Evolutionary conservation across 2,329 filamentous ascomycete genomes (phyloP), one percentile per base, ranked within the genome.

Genomic region (Volutella citrinella): DNA sequence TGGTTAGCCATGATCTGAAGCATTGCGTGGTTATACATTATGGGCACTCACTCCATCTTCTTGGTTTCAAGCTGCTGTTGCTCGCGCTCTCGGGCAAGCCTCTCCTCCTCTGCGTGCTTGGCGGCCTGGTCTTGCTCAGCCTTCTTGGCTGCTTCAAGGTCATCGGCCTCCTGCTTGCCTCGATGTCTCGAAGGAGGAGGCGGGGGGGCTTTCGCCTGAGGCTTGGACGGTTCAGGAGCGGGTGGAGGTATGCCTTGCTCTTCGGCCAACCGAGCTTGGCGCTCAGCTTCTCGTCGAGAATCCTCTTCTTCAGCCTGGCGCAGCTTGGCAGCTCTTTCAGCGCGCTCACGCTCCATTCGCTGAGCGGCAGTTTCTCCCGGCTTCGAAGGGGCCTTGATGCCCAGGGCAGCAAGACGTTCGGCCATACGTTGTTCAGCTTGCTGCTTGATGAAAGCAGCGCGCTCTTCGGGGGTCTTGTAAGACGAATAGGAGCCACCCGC

Each of bases 341-440:
- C 81, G 57, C 80, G 82, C 63, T 98, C 93, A 18, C 93, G 85
- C 57, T 97, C 93, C 38, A 85, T 78, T 42, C 89, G 79, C 64
- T 98, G 90, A 36, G 84, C 78, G 20, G 89, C 69, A 19, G 81
- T 86, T 65, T 98, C 93, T 4, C 84, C 82, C 23, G 82, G 67
- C 56, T 94, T 94, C 13, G 73, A 72, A 6, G 87, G 84, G 19
- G 88, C 81, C 60, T 88, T 95, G 57, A 98, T 84, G 21, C 93
- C 93, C 42, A 97, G 77, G 28, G 91, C 91, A 40, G 93, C 93
- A 53, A 98, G 78, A 40, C 93, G 83, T 62, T 97, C 93, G 21
- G 93, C 91, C 84, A 98, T 97, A 40, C 91, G 87, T 57, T 91
- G 87, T 60, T 97, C 90, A 8, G 93, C 94, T 60, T 96, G 91